A percentile compares a stretch with the other conserved stretches of the same genome.
These are phyloP conservation scores for Aspergillus unguis DNA, from an alignment of 2,329 filamentous ascomycete genomes.

Conservation along the genomic window DNA sequence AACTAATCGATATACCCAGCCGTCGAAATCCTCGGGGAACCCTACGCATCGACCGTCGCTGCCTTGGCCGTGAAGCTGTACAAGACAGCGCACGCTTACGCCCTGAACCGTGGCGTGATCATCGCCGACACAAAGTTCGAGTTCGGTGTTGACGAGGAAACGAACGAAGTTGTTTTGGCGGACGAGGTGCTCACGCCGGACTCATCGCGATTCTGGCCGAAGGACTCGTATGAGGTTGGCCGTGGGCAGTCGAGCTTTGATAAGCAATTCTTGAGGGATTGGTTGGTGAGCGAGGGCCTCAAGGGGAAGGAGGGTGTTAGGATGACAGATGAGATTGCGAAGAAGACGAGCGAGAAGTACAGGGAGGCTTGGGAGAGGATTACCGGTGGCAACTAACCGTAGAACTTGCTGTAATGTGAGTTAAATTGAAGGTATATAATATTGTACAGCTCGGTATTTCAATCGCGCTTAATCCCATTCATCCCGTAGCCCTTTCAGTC, in stretches of 20 bases:
- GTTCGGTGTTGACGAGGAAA: conserved; percentile 65
- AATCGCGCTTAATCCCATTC: conserved; percentile 30
- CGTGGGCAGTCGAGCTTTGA: conserved; percentile 79
- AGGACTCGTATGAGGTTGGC: conserved; percentile 68
- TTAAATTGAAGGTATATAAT: conserved; percentile 4
- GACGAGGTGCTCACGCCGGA: conserved; percentile 86
- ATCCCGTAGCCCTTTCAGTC: conserved; percentile 33
- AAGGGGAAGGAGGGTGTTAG: conserved; percentile 71
- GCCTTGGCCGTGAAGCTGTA: conserved; percentile 64
- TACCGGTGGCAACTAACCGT: conserved; percentile 52
- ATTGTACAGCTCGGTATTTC: conserved; percentile 12
- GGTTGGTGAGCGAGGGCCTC: conserved; percentile 68
- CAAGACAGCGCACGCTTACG: conserved; percentile 46
- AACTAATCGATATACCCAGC: conserved; percentile 32
- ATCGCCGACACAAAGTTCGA: conserved; percentile 77
- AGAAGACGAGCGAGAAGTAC: conserved; percentile 69
- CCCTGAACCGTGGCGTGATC: conserved; percentile 62
- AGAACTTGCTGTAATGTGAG: neutral
- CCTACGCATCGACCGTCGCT: conserved; percentile 64
- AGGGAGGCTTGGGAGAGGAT: conserved; percentile 69
- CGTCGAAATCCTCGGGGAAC: conserved; percentile 60
- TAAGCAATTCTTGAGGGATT: conserved; percentile 81
- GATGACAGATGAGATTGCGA: conserved; percentile 69
- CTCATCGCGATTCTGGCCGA: conserved; percentile 82
- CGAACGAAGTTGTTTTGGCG: conserved; percentile 67